Evolutionary conservation across 306 rosid genomes (phyloP).

Genomic region (Prunus mongolica): DNA sequence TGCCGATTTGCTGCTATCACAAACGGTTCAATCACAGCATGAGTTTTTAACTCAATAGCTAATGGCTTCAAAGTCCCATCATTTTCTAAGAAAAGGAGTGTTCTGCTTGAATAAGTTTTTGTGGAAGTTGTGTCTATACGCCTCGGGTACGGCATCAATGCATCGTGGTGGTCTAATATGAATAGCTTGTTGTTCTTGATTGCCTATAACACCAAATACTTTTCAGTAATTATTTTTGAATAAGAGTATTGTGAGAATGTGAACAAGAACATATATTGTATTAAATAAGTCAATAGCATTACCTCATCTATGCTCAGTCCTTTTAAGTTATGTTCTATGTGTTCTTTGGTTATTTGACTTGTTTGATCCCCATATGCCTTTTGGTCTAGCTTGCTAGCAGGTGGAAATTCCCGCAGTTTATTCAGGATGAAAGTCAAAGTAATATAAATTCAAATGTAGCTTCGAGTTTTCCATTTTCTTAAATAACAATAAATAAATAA

Average conservation of each 20-base stretch:
- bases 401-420: slow-evolving; percentile 58
- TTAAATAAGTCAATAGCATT: neutral
- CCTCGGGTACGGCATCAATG: slow-evolving; percentile 48
- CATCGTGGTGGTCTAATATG: slow-evolving; percentile 61
- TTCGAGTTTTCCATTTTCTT: too few species aligned
- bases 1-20: slow-evolving; percentile 71
- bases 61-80: slow-evolving; percentile 62
- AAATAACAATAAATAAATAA: too few species aligned
- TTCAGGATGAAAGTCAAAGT: too few species aligned
- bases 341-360: slow-evolving; percentile 41
- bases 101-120: slow-evolving; percentile 54
- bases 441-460: too few species aligned
- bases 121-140: slow-evolving; percentile 33
- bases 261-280: too few species aligned
- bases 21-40: slow-evolving; percentile 80
- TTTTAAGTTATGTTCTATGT: slow-evolving; percentile 39
- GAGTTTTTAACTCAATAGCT: slow-evolving; percentile 70
- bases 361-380: slow-evolving; percentile 52
- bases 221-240: too few species aligned
- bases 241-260: too few species aligned
- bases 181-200: too few species aligned
- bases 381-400: slow-evolving; percentile 53
- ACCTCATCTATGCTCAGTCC: slow-evolving; percentile 57
- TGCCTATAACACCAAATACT: too few species aligned
- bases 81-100: slow-evolving; percentile 48